Evolutionary conservation across 2,329 filamentous ascomycete genomes (phyloP).

Genomic region (Ceratocystis destructans): DNA sequence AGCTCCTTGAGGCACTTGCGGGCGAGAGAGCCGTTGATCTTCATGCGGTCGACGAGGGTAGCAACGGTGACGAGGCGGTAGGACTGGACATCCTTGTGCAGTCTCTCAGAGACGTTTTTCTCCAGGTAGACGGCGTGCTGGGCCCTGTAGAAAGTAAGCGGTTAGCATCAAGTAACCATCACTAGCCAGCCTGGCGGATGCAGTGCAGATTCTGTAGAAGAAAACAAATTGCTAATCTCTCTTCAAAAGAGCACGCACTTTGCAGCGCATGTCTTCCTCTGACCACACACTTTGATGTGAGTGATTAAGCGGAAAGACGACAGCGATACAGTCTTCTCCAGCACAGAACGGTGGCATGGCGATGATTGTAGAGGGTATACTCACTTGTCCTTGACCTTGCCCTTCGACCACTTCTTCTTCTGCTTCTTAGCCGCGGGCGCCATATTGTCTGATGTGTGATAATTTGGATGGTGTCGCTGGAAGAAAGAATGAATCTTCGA

Average conservation of each 20-base stretch:
- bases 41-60: conserved; percentile 96
- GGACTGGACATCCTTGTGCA: conserved; percentile 99
- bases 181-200: too few relatives aligned
- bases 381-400: conserved; percentile 89
- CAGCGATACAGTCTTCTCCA: background rate
- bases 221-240: too few relatives aligned
- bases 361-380: conserved; percentile 7
- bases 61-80: conserved; percentile 99
- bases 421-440: conserved; percentile 38
- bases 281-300: background rate
- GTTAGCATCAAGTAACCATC: conserved; percentile 10
- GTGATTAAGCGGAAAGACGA: background rate
- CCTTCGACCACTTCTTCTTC: conserved; percentile 41
- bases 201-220: too few relatives aligned
- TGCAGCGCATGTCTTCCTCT: background rate
- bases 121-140: conserved; percentile 98
- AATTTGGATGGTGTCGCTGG: conserved; percentile 20
- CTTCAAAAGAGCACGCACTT: too few relatives aligned
- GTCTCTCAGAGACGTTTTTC: conserved; percentile 93
- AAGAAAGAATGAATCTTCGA: conserved; percentile 19
- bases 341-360: background rate
- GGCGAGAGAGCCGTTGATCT: conserved; percentile 98
- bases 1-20: conserved; percentile 79
- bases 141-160: conserved; percentile 39
- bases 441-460: conserved; percentile 31